phyloP scores from a whole-genome alignment of 2,329 filamentous ascomycete species.

The Nemania serpens region DNA sequence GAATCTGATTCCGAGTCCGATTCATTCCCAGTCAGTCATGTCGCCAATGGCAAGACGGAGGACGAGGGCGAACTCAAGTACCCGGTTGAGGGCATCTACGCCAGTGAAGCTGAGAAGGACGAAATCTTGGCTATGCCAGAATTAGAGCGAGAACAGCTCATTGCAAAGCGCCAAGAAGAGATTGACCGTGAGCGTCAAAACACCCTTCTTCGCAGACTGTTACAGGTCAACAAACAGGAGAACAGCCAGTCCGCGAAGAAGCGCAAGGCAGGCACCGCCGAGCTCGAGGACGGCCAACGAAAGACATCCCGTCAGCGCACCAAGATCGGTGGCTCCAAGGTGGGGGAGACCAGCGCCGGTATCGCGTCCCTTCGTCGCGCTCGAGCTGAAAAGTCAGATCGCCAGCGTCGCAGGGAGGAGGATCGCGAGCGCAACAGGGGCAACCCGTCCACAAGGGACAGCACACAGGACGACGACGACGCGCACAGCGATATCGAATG shows the following conservation, averaged over 20 bases:
- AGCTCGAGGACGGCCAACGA: slow-evolving; percentile 76
- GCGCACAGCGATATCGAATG: slow-evolving; percentile 82
- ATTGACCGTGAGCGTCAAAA: slow-evolving; percentile 84
- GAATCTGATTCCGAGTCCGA: slow-evolving; percentile 83
- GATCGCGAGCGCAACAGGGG: slow-evolving; percentile 62
- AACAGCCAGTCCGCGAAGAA: slow-evolving; percentile 67
- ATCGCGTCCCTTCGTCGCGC: slow-evolving; percentile 72
- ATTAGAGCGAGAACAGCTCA: slow-evolving; percentile 85
- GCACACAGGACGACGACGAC: slow-evolving; percentile 61
- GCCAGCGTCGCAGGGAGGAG: slow-evolving; percentile 65
- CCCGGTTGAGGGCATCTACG: slow-evolving; percentile 86
- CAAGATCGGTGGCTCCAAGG: slow-evolving; percentile 66
- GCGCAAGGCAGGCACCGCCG: slow-evolving; percentile 78
- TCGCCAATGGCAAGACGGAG: slow-evolving; percentile 41
- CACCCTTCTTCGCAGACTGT: slow-evolving; percentile 76
- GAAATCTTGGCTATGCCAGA: slow-evolving; percentile 86
- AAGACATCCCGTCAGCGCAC: slow-evolving; percentile 76
- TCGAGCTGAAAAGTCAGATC: slow-evolving; percentile 67
- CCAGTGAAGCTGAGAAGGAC: slow-evolving; percentile 72
- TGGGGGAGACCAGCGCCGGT: slow-evolving; percentile 69
- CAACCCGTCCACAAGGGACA: slow-evolving; percentile 48
- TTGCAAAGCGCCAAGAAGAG: slow-evolving; percentile 84
- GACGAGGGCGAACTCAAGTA: slow-evolving; percentile 66
- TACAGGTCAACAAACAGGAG: slow-evolving; percentile 65
- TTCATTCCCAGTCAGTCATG: slow-evolving; percentile 48